Base-by-base conservation (phyloP, 2,329 filamentous ascomycete species). In the Fusarium sp. region DNA sequence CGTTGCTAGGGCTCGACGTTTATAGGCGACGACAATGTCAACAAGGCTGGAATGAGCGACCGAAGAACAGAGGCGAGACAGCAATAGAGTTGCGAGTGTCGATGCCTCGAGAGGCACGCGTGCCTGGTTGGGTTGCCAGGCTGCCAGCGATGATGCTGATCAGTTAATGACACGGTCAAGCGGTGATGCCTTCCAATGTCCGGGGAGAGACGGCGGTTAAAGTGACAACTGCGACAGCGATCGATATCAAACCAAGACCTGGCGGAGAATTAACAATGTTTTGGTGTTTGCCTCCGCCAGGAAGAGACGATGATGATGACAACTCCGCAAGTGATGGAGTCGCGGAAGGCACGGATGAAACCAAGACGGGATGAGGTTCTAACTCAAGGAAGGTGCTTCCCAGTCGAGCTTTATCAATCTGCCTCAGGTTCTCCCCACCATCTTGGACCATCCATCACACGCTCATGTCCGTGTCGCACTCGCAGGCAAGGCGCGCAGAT, bases 31-130 rank as follows among this genome's bases (percentile, higher is more conserved):
- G 63, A 31, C 16, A 57, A 76, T 58, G 56, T 73, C 65, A 65
- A 67, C 74, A 74, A 76, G 71, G 68, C 68, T 77, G 75, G 71
- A 76, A 78, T 77, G 73, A 39, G 24, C 14, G 22, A 67, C 58
- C 27, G 50, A 63, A 52, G 64, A 65, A 56, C 56, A 68, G 41
- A 74, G 39, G 58, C 57, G 67, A 65, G 59, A 68, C 74, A 76
- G 60, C 43, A 68, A 68, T 65, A 64, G 37, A 63, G 43, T 54
- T 75, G 64, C 67, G 57, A 75, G 56, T 48, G 65, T 74, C 50
- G 48, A 9, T 45, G 60, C 48, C 67, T 64, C 60, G 37, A 20
- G 37, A 60, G 39, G 65, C 45, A 64, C 48, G 58, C 54, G 48
- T 61, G 59, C 18, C 45, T 41, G 43, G 45, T 59, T 57, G 60